Conservation (phyloP, 192 early-diverging fungal genomes). For the Entomortierella chlamydospora region DNA sequence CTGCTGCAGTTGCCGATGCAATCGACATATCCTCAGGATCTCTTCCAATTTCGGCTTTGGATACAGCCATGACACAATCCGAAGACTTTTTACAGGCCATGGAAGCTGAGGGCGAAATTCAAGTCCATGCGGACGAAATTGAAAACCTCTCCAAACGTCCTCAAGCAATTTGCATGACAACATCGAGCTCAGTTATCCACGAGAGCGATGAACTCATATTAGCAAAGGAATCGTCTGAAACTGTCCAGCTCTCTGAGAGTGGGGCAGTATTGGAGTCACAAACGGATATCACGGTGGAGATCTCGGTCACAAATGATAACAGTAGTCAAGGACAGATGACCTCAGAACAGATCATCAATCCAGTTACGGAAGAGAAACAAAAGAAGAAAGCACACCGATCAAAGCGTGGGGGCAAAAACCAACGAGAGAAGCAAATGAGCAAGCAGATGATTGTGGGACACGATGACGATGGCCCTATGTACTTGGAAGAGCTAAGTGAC, state of each 20-base stretch:
- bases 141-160: constrained; percentile 4
- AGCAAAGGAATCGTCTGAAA: neutral
- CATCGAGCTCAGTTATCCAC: neutral
- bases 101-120: constrained; percentile 11
- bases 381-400: constrained; percentile 55
- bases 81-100: constrained; percentile 38
- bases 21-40: constrained; percentile 8
- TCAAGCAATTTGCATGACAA: constrained; percentile 1
- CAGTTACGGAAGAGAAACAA: neutral
- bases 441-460: constrained; percentile 36
- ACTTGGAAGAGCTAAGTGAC: constrained; percentile 29
- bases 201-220: neutral
- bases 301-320: neutral
- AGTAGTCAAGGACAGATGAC: neutral
- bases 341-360: neutral
- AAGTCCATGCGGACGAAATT: constrained; percentile 42
- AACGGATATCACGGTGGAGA: neutral
- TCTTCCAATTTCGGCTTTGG: constrained; percentile 2
- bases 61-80: constrained; percentile 45
- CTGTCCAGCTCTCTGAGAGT: neutral
- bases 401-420: constrained; percentile 42
- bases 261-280: constrained; percentile 6
- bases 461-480: constrained; percentile 50
- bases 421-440: constrained; percentile 30
- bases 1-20: neutral